Base-by-base conservation (phyloP, 768 basidiomycete genomes). In the Termitomyces heimii region DNA sequence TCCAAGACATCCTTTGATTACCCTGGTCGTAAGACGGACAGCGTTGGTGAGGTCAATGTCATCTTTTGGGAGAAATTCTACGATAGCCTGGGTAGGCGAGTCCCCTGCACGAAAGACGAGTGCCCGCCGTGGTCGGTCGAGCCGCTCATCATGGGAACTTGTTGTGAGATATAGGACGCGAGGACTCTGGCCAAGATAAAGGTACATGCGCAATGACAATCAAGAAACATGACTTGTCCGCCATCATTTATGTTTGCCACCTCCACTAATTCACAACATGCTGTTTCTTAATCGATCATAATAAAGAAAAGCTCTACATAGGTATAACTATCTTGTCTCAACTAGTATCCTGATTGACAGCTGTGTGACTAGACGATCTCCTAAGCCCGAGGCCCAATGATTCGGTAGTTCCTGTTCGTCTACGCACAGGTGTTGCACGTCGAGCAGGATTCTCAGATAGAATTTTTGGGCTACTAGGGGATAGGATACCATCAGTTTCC, bases 1-100 rank as follows among this genome's bases (percentile, higher is more conserved):
- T 5, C 94, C 94, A 51, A 96, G 73, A 62, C 93, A 95, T 24
- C 92, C 92, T 66, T 92, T 88, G 6, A 89, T 83, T 26, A 83
- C 72, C 53, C 88, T 82, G 56, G 73, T 85, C n/a, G 88, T 88
- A 54, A 94, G 66, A 62, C 80, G 81, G 53, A 89, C 76, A 32
- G 87, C 75, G 57, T 77, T 81, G 26, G 74, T 65, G 42, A 91
- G 76, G 65, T 93, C 84, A 39, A 95, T 80, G 64, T 91, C 80
- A 52, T 83, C 76, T 60, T 84, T 85, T 0, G 81, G 84, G 12
- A 95, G 70, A 65, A 95, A 93, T 71, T 96, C 94, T 24, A 96
- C 92, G 43, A 95, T 82, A 45, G 89, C 89, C 67, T 92, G 89
- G 9, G 82, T 70, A 54, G 69, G 68, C 16, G 69, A 65, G 56